A percentile compares a stretch with the other conserved stretches of the same genome.
These are phyloP conservation scores for Phytophthora fragariaefolia DNA, from an alignment of 352 stramenopile species.

Conservation along the genomic window DNA sequence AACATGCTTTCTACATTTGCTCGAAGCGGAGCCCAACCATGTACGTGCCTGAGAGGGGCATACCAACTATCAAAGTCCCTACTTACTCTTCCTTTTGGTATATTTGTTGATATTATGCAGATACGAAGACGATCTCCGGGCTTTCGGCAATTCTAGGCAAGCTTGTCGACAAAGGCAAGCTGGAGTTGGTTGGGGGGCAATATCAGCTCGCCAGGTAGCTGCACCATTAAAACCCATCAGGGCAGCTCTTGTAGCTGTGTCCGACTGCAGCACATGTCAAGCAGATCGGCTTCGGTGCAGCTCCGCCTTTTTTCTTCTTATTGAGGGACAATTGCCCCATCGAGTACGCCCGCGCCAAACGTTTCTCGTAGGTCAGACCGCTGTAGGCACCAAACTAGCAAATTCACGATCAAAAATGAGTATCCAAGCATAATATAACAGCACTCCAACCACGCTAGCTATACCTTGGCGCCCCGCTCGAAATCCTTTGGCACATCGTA, in stretches of 20 bases:
- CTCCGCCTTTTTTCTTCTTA: constrained; percentile 13
- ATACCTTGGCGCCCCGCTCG: constrained; percentile 55
- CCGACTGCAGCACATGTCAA: constrained; percentile 56
- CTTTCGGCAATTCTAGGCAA: constrained; percentile 73
- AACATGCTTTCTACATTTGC: constrained; percentile 94
- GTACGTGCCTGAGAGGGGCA: constrained; percentile 42
- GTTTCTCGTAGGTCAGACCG: constrained; percentile 63
- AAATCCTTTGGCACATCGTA: constrained; percentile 56
- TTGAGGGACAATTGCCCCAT: constrained; percentile 53
- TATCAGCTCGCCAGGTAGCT: constrained; percentile 67
- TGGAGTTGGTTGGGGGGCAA: constrained; percentile 71
- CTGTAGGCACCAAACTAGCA: constrained; percentile 65
- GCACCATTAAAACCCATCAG: constrained; percentile 57
- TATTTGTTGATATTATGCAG: constrained; percentile 44
- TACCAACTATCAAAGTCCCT: not conserved
- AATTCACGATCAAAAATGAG: constrained; percentile 1
- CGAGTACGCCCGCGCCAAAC: constrained; percentile 64
- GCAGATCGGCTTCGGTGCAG: constrained; percentile 50
- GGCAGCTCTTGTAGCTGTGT: constrained; percentile 58
- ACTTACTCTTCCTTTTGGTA: constrained; percentile 11
- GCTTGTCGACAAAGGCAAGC: constrained; percentile 70
- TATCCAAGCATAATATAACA: constrained; percentile 1
- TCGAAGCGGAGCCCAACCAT: constrained; percentile 71
- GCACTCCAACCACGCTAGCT: not conserved
- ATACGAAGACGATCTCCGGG: constrained; percentile 84